These are phyloP conservation scores for Phytopythium ostracodes DNA, from an alignment of 352 stramenopile genomes.

Conservation along the genomic window DNA sequence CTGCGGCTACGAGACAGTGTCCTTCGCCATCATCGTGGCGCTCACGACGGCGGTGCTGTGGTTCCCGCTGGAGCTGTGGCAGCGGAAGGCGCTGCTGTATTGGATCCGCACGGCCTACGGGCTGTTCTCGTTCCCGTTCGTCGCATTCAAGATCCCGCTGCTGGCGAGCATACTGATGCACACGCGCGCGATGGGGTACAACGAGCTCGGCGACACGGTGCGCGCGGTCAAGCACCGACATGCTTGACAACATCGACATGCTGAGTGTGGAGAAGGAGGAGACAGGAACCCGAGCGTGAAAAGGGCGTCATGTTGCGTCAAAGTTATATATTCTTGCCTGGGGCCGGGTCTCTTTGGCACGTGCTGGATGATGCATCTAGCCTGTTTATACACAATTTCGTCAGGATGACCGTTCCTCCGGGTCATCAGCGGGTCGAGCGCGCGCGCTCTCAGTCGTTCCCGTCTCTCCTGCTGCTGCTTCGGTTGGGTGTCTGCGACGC, in stretches of 20 bases:
- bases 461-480: too few species aligned
- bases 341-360: slow-evolving; percentile 3
- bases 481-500: background rate
- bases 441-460: background rate
- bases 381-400: slow-evolving; percentile 7
- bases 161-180: slow-evolving; percentile 81
- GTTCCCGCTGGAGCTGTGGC: slow-evolving; percentile 70
- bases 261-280: slow-evolving; percentile 6
- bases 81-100: slow-evolving; percentile 80
- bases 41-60: slow-evolving; percentile 57
- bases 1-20: slow-evolving; percentile 81
- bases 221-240: slow-evolving; percentile 35
- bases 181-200: slow-evolving; percentile 84
- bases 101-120: slow-evolving; percentile 86
- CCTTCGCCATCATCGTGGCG: slow-evolving; percentile 68
- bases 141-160: slow-evolving; percentile 86
- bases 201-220: slow-evolving; percentile 72
- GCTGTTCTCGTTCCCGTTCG: slow-evolving; percentile 83
- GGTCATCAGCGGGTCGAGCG: background rate
- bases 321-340: slow-evolving; percentile 9
- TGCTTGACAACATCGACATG: slow-evolving; percentile 8
- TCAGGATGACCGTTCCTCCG: background rate
- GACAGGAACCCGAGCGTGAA: slow-evolving; percentile 1
- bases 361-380: background rate
- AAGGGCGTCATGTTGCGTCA: slow-evolving; percentile 1